These are phyloP conservation scores for Tolypocladium endophyticum DNA, from an alignment of 2,329 filamentous ascomycete genomes.

Conservation along the genomic window DNA sequence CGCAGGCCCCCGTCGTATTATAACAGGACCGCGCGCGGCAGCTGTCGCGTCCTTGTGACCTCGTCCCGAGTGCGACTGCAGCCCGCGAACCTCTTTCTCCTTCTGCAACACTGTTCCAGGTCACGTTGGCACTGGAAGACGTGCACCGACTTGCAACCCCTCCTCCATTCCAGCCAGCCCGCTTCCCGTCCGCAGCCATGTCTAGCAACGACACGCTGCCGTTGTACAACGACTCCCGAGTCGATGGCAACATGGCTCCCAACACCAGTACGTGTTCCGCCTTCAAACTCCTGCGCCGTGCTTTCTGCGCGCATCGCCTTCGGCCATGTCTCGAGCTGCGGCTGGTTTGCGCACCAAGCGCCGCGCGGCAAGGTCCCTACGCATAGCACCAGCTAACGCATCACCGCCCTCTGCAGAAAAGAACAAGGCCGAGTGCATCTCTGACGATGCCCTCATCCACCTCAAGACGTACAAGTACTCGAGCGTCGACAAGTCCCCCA, in stretches of 20 bases:
- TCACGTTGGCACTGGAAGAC: background rate
- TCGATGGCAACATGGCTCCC: constrained; percentile 20
- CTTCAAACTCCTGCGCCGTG: background rate
- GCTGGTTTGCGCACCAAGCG: background rate
- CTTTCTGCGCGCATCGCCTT: background rate
- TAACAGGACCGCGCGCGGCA: background rate
- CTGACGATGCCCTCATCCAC: constrained; percentile 82
- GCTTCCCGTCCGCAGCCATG: constrained; percentile 10
- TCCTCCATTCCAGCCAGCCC: constrained; percentile 10
- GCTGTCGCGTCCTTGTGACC: background rate
- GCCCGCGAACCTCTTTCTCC: background rate
- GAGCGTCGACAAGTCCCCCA: constrained; percentile 86
- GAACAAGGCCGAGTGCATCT: constrained; percentile 63
- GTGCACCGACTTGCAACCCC: background rate
- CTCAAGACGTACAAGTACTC: constrained; percentile 97
- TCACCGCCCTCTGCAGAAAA: constrained; percentile 15
- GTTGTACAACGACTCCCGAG: constrained; percentile 15
- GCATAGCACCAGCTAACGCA: background rate
- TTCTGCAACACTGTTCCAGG: background rate
- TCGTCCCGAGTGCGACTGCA: background rate
- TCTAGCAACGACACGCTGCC: constrained; percentile 21
- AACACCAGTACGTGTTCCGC: constrained; percentile 18
- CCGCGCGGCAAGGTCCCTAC: background rate
- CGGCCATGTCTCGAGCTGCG: background rate
- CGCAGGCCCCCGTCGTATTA: background rate